phyloP scores from a whole-genome alignment of 1,284 basidiomycete genomes.

The Anthracocystis setariae region DNA sequence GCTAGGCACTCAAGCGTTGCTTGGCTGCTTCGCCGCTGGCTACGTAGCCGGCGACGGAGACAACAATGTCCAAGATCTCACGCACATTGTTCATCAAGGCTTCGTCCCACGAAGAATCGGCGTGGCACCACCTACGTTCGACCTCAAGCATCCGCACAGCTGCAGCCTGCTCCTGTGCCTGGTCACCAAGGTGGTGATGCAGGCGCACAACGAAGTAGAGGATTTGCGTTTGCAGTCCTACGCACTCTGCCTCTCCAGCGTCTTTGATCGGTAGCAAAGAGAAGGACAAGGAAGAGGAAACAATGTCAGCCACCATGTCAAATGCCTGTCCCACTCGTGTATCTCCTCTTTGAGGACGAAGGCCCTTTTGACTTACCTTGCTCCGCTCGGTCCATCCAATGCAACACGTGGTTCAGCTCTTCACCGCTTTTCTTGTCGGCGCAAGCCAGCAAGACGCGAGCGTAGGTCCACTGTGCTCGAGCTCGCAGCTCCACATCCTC shows the following conservation, averaged over 20 bases:
- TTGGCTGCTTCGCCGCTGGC: conserved; percentile 35
- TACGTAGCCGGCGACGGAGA: conserved; percentile 37
- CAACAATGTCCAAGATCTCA: conserved; percentile 31
- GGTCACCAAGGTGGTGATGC: conserved; percentile 33
- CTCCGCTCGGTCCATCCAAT: conserved; percentile 34
- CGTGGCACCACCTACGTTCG: conserved; percentile 23
- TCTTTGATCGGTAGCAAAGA: conserved; percentile 2
- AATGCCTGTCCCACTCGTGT: too few species aligned
- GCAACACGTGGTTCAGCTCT: conserved; percentile 17
- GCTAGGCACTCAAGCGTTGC: conserved; percentile 1
- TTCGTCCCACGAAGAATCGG: conserved; percentile 13
- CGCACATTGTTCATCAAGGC: conserved; percentile 15
- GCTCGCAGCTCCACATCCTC: conserved; percentile 33
- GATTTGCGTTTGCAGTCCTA: conserved; percentile 39
- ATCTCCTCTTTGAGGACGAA: too few species aligned
- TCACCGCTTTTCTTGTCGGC: conserved; percentile 13
- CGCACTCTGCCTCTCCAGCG: conserved; percentile 24
- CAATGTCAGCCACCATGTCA: too few species aligned
- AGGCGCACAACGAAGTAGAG: conserved; percentile 48
- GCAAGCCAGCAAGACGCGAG: conserved; percentile 33
- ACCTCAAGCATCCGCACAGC: conserved; percentile 10
- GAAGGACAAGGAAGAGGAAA: too few species aligned
- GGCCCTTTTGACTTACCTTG: neutral
- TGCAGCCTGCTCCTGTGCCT: neutral
- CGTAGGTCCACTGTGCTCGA: conserved; percentile 39